A percentile compares a stretch with the other conserved stretches of the same genome.
These are phyloP conservation scores for Tolypocladium tropicale DNA, from an alignment of 2,329 filamentous ascomycete genomes.

Conservation along the genomic window DNA sequence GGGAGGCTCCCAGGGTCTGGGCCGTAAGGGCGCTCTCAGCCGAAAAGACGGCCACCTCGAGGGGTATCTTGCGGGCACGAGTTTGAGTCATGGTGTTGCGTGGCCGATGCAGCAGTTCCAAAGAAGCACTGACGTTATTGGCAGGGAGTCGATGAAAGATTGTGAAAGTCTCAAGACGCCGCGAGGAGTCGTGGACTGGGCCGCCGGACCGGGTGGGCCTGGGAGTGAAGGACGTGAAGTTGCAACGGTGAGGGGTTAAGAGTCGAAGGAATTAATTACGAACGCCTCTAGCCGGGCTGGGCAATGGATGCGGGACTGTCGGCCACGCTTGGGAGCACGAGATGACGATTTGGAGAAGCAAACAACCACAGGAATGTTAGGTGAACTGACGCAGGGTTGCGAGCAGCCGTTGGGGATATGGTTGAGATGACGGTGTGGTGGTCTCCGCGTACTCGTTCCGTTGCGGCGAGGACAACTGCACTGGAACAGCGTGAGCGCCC, in stretches of 20 bases:
- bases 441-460: too few species aligned
- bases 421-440: neutral
- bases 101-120: too few species aligned
- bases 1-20: conserved; percentile 30
- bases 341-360: neutral
- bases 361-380: neutral
- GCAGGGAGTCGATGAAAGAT: neutral
- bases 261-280: neutral
- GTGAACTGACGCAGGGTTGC: neutral
- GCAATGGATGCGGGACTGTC: neutral
- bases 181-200: too few species aligned
- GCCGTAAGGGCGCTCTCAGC: conserved; percentile 27
- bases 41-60: conserved; percentile 47
- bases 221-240: neutral
- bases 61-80: conserved; percentile 12
- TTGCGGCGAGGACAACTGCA: neutral
- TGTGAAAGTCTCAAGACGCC: neutral
- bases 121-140: neutral
- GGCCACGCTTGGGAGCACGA: neutral
- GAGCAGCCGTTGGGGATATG: neutral
- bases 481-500: neutral
- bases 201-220: too few species aligned
- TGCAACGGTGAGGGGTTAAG: neutral
- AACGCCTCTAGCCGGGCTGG: neutral
- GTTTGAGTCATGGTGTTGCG: neutral